Base-by-base conservation (phyloP, 108 stramenopile genomes). In the Fragilariopsis cylindrus region DNA sequence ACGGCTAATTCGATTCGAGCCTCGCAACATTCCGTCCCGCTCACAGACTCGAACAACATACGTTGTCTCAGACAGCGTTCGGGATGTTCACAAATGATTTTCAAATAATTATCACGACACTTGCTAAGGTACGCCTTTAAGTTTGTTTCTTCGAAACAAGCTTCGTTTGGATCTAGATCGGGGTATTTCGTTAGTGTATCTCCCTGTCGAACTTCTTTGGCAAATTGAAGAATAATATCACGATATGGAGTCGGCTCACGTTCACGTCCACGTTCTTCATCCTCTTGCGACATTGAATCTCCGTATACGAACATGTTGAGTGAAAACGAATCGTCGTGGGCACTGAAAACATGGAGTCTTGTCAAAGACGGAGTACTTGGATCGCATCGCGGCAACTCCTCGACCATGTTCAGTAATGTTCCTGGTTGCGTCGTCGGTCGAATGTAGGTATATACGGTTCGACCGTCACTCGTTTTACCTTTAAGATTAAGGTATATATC, bases 241-340 rank as follows among this genome's bases (percentile, higher is more conserved):
- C 53, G 30, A 42, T 71, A 8, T 39, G 68, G 49, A 49, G 15
- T 21, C 18, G 49, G 49, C 48, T 47, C 19, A n/a, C 44, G 15
- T 47, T 18, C 15, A 5, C 64, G 11, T 41, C 5, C 43, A 47
- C 12, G 44, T 7, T 69, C 46, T 30, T 57, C 39, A 19, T 71
- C 70, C n/a, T 5, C 13, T 52, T 30, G 43, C 18, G 69, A n/a
- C 13, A 4, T 48, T 9, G 55, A 65, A 46, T 85, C 80, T 7
- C 92, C 96, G 47, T 88, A 96, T 40, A 92, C 94, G 77, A 97
- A 99, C 60, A 97, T 84, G 86, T 97, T 97, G 73, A 99, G 76
- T 73, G 86, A 85, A 82, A 99, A 86, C 56, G 73, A 79, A 15
- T 92, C 88, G 72, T 98, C 97, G 44, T 84, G 71, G 18, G 96